Evolutionary conservation across 805 yeast species (phyloP), one percentile per base, ranked within the genome.

Genomic region (Babjeviella inositovora): DNA sequence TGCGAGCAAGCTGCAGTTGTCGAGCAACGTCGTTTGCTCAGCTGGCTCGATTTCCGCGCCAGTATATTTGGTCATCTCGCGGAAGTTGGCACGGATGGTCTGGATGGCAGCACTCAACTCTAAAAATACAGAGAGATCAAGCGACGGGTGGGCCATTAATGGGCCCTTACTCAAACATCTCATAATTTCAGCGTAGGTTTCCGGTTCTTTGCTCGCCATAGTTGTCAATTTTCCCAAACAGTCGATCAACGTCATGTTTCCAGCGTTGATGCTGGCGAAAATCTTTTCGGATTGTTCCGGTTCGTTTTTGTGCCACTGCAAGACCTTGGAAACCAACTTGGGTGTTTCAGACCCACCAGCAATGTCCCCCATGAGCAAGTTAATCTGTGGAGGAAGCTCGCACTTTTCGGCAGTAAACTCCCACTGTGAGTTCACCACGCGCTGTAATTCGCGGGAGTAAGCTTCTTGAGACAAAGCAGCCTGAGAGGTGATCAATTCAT

Each of bases 271-370:
- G 0, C 43, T 40, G 0, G 43, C 38, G 55, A 79, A 90, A 0
- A 82, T 37, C 9, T 43, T 34, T 0, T 39, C 34, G 13, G 85
- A 62, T 18, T 53, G 52, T 5, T 57, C 63, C 1, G 71, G 69
- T 20, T 67, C 43, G 1, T 39, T 41, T 19, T 51, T 48, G 28
- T 64, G 57, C 98, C 98, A 90, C 11, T 47, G 39, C 24, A 70
- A 54, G 2, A 90, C 90, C 34, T 63, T 65, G 1, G 75, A 56
- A 1, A 90, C 97, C 42, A 90, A 55, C 33, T 77, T 79, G 0
- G 97, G 95, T 0, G 98, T 90, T 39, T 84, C 93, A 0, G 95
- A 81, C 1, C 98, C 98, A 9, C 80, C 85, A 11, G 67, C 55
- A 11, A 90, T 79, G 45, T 90, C 98, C 8, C 98, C 98, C 93